Evolutionary conservation across 73 alveolate genomes (phyloP), one percentile per base, ranked within the genome.

Genomic region (Halteria grandinella): DNA sequence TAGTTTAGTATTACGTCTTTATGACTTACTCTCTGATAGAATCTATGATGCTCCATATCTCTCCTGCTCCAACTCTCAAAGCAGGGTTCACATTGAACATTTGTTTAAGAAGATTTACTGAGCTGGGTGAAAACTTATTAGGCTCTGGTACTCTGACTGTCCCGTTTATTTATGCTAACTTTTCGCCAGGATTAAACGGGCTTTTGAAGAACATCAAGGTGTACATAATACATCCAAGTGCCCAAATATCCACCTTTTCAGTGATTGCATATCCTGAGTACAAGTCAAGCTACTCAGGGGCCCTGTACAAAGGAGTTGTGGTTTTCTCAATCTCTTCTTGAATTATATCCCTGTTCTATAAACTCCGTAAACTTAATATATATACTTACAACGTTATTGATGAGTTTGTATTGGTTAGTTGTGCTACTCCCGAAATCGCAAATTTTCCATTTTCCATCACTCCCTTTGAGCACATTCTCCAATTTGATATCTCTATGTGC

Each of bases 361-460:
- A 47, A 76, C 85, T 11, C 47, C 0, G 52, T 21, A 14, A 52
- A 10, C 32, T 20, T 18, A 20, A 47, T 17, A 31, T 50, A 1
- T 7, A 8, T 2, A 14, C 41, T 31, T 54, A 73, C 85, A 51
- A 8, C 28, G 4, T 73, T 32, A 24, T 73, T 53, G n/a, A 73
- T 55, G 58, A 24, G 41, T 58, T 32, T 23, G 72, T 64, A 52
- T 45, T 82, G 3, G 34, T 73, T 73, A 4, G 92, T 80, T 40
- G 97, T 76, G 40, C 95, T 89, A 40, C 93, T 75, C n/a, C 99
- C 98, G 54, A 96, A 94, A 83, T 96, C 98, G 63, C 98, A 90
- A 36, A 96, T 88, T 79, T 96, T 96, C 89, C 89, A 96, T 39
- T 69, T 73, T 49, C 91, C 92, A 73, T 83, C 92, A 49, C 91